Conservation (phyloP, 768 basidiomycete genomes). For the Tricholoma sp. region DNA sequence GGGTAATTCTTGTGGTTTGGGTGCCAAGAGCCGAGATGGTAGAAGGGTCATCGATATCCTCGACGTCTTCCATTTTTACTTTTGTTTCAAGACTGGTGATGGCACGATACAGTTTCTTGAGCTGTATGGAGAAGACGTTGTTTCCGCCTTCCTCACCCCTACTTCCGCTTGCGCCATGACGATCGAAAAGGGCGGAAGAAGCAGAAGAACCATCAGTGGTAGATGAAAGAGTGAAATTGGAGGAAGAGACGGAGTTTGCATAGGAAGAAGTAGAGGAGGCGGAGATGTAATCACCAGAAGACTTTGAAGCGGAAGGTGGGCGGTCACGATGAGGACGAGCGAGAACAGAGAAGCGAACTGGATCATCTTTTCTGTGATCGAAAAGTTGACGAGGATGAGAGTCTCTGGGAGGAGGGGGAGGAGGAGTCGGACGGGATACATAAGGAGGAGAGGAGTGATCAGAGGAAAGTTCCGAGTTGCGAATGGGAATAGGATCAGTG, state of each 20-base stretch:
- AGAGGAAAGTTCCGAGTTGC: slow-evolving; percentile 56
- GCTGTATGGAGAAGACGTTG: slow-evolving; percentile 66
- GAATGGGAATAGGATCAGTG: slow-evolving; percentile 58
- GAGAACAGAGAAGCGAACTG: slow-evolving; percentile 74
- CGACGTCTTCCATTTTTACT: slow-evolving; percentile 57
- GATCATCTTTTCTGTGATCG: slow-evolving; percentile 89
- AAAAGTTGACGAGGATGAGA: slow-evolving; percentile 59
- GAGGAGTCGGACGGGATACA: slow-evolving; percentile 26
- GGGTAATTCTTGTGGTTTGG: slow-evolving; percentile 36
- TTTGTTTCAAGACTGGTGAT: slow-evolving; percentile 79
- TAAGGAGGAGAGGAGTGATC: slow-evolving; percentile 55
- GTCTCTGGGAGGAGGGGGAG: slow-evolving; percentile 25
- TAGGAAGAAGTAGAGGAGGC: slow-evolving; percentile 75
- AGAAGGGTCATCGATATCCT: slow-evolving; percentile 44
- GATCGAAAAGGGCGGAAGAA: slow-evolving; percentile 66
- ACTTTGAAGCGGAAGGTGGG: slow-evolving; percentile 50
- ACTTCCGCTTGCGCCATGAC: slow-evolving; percentile 33
- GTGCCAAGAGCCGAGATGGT: slow-evolving; percentile 20
- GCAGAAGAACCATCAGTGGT: slow-evolving; percentile 74
- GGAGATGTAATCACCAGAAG: slow-evolving; percentile 66
- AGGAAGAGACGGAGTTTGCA: slow-evolving; percentile 61
- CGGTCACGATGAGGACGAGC: slow-evolving; percentile 43
- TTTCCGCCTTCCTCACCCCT: slow-evolving; percentile 49
- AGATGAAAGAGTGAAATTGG: slow-evolving; percentile 69
- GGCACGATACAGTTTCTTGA: slow-evolving; percentile 79